Base-by-base conservation (phyloP, 140 eudicot genomes). In the Ambrosia hybrid region DNA sequence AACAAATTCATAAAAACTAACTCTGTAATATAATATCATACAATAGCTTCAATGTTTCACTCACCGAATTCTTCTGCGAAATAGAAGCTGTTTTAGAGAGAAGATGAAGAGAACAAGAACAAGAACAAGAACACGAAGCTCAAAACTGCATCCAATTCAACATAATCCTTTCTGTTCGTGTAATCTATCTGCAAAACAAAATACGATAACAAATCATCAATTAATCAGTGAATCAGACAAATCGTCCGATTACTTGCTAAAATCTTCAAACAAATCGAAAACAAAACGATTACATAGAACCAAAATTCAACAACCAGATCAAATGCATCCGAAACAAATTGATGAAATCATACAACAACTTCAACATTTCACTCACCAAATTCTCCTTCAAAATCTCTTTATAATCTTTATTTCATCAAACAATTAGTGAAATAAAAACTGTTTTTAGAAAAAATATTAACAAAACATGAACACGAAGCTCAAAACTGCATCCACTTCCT, bases 161-260 rank as follows among this genome's bases (percentile, higher is more conserved):
- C 46, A 41, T 5, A 5, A 55, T 66, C 74, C 67, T 57, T 21
- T 21, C 51, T 16, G 41, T 57, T 75, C 79, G 39, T 58, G 38
- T 58, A 48, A 49, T 58, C 10, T 34, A 67, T 73, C 83, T 79
- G 83, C 53, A 9, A 39, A 70, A 4, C 36, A 70, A 38, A 34
- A 67, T 9, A 10, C 9, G 34, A 68, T 33, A 52, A 48, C 30
- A 71, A 49, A 8, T 49, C 14, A 49, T 49, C 55, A 49, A 49
- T 49, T 10, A 49, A 43, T 0, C 10, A 43, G 48, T 43, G 48
- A 70, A 70, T 70, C 76, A 45, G 30, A 12, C 41, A 77, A 46
- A 69, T 46, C 39, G 6, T 57, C 39, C 4, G 0, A 51, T 70
- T 33, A 58, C 45, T n/a, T 0, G 33, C 58, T 10, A 10, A 33